A percentile compares a stretch with the other conserved stretches of the same genome.
phyloP scores from a whole-genome alignment of 345 rosid genomes.

The Populus euphratica region DNA sequence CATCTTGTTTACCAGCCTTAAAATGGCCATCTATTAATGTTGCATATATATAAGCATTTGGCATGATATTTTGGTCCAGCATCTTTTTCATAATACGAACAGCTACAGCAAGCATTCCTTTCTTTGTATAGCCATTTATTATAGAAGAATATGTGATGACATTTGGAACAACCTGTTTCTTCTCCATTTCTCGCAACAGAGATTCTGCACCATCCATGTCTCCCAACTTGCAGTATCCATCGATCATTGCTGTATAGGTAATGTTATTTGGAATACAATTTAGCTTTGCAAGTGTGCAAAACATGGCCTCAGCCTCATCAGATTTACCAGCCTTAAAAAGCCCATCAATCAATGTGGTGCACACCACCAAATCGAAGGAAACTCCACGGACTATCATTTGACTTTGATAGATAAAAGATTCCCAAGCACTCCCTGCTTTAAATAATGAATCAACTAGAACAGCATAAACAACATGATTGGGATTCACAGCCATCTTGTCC shows the following conservation, averaged over 20 bases:
- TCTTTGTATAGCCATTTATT: constrained; percentile 65
- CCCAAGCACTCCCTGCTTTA: constrained; percentile 47
- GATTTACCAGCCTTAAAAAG: constrained; percentile 63
- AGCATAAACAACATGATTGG: constrained; percentile 66
- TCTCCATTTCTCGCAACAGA: constrained; percentile 56
- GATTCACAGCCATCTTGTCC: constrained; percentile 60
- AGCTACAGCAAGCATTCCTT: constrained; percentile 71
- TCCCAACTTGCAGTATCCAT: constrained; percentile 69
- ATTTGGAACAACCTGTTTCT: constrained; percentile 46
- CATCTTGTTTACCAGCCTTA: constrained; percentile 55
- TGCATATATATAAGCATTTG: constrained; percentile 56
- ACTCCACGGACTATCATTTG: constrained; percentile 77
- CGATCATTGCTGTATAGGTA: constrained; percentile 68
- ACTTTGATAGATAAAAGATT: constrained; percentile 63
- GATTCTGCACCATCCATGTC: constrained; percentile 52
- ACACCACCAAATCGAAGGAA: constrained; percentile 66
- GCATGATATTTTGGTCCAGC: constrained; percentile 42
- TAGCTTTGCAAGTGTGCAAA: constrained; percentile 40
- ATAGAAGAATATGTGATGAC: constrained; percentile 62
- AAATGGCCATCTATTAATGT: constrained; percentile 66
- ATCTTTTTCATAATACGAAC: constrained; percentile 49
- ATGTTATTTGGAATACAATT: constrained; percentile 48
- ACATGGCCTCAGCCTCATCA: constrained; percentile 56
- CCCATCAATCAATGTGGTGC: constrained; percentile 73
- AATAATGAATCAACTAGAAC: constrained; percentile 63